Conservation (phyloP, 331 rosid genomes). For the Malus hybrid region DNA sequence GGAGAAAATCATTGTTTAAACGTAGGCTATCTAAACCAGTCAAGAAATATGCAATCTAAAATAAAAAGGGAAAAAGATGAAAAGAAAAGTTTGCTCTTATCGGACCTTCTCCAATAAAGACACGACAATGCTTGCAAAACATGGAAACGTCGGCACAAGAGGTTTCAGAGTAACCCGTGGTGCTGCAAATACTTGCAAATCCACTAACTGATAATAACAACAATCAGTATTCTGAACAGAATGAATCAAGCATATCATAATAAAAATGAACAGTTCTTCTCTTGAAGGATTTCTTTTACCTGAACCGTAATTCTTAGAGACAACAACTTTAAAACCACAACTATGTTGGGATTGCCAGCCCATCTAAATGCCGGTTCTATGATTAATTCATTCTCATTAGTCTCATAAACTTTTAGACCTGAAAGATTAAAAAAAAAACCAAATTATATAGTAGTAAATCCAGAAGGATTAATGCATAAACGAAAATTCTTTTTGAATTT, state of each 20-base stretch:
- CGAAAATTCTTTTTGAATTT: no score
- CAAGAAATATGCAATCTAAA: background rate
- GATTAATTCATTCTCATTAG: constrained; percentile 72
- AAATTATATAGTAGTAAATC: background rate
- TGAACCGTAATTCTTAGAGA: constrained; percentile 56
- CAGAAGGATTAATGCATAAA: background rate
- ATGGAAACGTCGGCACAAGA: constrained; percentile 77
- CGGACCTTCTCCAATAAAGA: constrained; percentile 91
- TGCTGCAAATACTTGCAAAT: constrained; percentile 64
- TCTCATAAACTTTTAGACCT: constrained; percentile 71
- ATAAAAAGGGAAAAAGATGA: background rate
- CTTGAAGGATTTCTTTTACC: constrained; percentile 35
- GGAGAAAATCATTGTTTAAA: background rate
- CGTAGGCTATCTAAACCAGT: background rate
- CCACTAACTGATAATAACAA: constrained; percentile 62
- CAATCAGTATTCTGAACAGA: constrained; percentile 23
- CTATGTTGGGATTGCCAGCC: constrained; percentile 85
- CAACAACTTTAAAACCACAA: constrained; percentile 38
- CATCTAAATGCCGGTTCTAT: constrained; percentile 76
- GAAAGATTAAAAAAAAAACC: background rate
- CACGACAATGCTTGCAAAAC: constrained; percentile 62
- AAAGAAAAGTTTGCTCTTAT: constrained; percentile 1
- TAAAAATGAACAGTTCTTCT: constrained; percentile 10
- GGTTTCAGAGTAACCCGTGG: constrained; percentile 73
- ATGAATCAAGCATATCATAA: constrained; percentile 3